Evolutionary conservation across 31 red algal genomes (phyloP).

Genomic region (Endocladia muricata): DNA sequence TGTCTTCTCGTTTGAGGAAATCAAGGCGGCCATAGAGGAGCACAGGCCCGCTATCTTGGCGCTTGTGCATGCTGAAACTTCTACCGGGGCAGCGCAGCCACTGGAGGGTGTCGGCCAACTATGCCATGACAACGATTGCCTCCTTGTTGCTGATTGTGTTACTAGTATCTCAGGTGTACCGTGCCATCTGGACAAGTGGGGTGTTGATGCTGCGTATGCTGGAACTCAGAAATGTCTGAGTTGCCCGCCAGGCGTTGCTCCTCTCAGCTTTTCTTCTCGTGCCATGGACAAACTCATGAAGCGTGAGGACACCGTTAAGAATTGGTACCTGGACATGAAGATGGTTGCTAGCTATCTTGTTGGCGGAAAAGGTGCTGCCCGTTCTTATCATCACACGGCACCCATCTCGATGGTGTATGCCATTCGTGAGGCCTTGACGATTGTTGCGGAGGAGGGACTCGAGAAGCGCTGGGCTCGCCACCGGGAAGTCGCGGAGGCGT

Average conservation of each 20-base stretch:
- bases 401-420: conserved; percentile 76
- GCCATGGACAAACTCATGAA: conserved; percentile 67
- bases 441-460: conserved; percentile 70
- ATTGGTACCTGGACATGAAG: conserved; percentile 88
- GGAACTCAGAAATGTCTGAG: conserved; percentile 79
- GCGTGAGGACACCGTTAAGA: conserved; percentile 50
- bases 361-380: conserved; percentile 45
- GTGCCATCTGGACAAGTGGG: conserved; percentile 73
- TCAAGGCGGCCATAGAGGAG: conserved; percentile 65
- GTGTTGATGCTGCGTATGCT: conserved; percentile 71
- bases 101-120: conserved; percentile 62
- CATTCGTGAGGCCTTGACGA: conserved; percentile 64
- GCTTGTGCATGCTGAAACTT: conserved; percentile 79
- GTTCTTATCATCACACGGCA: conserved; percentile 86
- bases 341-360: conserved; percentile 69
- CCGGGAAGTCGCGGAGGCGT: conserved; percentile 50
- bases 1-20: conserved; percentile 68
- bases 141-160: conserved; percentile 77
- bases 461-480: conserved; percentile 77
- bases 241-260: conserved; percentile 76
- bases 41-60: conserved; percentile 59
- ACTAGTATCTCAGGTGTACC: conserved; percentile 82
- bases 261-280: conserved; percentile 57
- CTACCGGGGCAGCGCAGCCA: conserved; percentile 78
- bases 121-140: conserved; percentile 55